Base-by-base conservation (phyloP, 192 early-diverging fungal species). In the Spizellomyces sp. region DNA sequence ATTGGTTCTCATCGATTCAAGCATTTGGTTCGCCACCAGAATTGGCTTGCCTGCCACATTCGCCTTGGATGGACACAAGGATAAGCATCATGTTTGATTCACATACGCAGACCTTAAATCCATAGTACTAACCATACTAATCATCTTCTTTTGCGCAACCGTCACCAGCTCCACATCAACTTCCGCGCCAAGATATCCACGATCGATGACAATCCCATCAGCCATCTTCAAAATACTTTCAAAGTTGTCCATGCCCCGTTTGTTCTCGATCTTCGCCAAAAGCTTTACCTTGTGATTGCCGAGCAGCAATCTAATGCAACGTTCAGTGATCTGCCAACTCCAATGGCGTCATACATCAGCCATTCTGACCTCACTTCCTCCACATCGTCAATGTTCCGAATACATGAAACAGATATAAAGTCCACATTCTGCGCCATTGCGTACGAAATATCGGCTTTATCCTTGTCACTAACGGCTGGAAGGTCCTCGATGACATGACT, bases 221-320 rank as follows among this genome's bases (percentile, higher is more conserved):
- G 84, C 79, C 27, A 81, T 64, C 8, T 60, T 69, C 48, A 88
- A 66, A 64, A 88, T 88, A n/a, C 60, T 62, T 46, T 86, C 83
- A 65, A 77, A 88, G 76, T 86, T 88, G 59, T 84, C 78, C 75
- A 88, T 75, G 21, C 84, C 80, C 48, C 77, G 54, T 70, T 82
- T 74, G 79, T 88, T 88, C 66, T 88, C 86, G 66, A 88, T 85
- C 73, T 86, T 86, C 59, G 86, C 84, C 5, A 88, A 70, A 7
- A 88, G 64, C 70, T 84, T 86, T 46, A 83, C 80, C 55, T 81
- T 76, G 70, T 74, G 70, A 73, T 86, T 86, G 8, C 86, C 86
- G 43, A 88, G 74, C 5, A 86, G 67, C 44, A 86, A 58, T n/a
- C 79, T 80, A 46, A 57, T 48, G 17, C 12, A 71, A 36, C 27